phyloP scores from a whole-genome alignment of 2,329 filamentous ascomycete genomes.

The Aspergillus luchuensis region DNA sequence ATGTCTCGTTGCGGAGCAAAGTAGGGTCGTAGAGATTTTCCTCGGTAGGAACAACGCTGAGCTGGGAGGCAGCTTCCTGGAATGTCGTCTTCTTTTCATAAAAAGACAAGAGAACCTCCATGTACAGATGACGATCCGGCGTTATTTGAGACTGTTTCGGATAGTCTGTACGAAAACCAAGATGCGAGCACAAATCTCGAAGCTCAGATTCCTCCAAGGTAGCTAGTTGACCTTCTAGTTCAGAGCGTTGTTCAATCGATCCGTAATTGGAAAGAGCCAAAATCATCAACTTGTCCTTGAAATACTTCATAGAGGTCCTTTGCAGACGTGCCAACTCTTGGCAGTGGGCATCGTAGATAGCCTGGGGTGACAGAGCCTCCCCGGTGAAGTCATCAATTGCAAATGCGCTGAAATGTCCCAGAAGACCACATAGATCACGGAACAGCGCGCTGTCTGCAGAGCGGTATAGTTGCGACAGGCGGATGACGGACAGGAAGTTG shows the following conservation, averaged over 20 bases:
- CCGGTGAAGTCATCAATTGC: slow-evolving; percentile 90
- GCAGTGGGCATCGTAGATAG: slow-evolving; percentile 81
- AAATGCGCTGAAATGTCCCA: slow-evolving; percentile 85
- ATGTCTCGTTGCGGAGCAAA: slow-evolving; percentile 78
- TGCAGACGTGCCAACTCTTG: slow-evolving; percentile 76
- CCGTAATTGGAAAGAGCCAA: slow-evolving; percentile 90
- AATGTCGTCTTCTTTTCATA: slow-evolving; percentile 81
- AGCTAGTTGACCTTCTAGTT: slow-evolving; percentile 75
- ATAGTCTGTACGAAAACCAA: slow-evolving; percentile 82
- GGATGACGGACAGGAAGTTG: slow-evolving; percentile 76
- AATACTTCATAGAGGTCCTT: slow-evolving; percentile 73
- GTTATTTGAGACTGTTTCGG: slow-evolving; percentile 69
- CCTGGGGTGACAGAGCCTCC: slow-evolving; percentile 68
- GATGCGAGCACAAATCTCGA: slow-evolving; percentile 64
- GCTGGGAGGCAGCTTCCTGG: slow-evolving; percentile 71
- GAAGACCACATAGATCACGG: slow-evolving; percentile 75
- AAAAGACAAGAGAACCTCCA: slow-evolving; percentile 70
- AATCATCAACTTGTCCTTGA: slow-evolving; percentile 88
- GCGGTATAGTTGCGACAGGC: slow-evolving; percentile 75
- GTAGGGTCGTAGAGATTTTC: slow-evolving; percentile 73
- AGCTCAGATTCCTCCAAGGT: slow-evolving; percentile 75
- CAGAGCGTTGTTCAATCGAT: slow-evolving; percentile 76
- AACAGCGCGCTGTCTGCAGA: slow-evolving; percentile 74
- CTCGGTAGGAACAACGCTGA: slow-evolving; percentile 84
- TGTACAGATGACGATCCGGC: slow-evolving; percentile 54